Base-by-base conservation (phyloP, 768 basidiomycete genomes). In the Boletus reticuloceps region DNA sequence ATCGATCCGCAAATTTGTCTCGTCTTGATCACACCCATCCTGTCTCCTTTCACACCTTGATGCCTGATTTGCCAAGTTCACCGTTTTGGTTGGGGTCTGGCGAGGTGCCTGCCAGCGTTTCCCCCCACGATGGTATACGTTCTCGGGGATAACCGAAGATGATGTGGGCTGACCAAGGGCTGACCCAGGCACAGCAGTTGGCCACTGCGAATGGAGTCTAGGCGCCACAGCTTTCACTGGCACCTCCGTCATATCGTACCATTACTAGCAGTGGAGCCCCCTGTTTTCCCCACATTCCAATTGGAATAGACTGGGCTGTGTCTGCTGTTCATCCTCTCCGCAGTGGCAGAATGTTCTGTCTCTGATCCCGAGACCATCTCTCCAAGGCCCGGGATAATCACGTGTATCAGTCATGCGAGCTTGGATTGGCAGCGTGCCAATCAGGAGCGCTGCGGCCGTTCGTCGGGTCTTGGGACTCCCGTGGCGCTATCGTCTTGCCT, bases 1-100 rank as follows among this genome's bases (percentile, higher is more conserved):
- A 66, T 63, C 61, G 58, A 63, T 50, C 57, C 60, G 52, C 47
- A 43, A 14, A 32, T 40, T 20, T 42, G 53, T 43, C 20, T 20
- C 20, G 20, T 48, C 54, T 55, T 51, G 50, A 66, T 61, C 54
- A 55, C 56, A 53, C 34, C 8, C 34, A 11, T 14, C 44, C 44
- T 46, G 14, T 38, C 31, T 17, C 32, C 6, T 50, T 54, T 58
- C 53, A 60, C 53, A 47, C n/a, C 20, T 20, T 40, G 49, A 19
- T 25, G 58, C 53, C 51, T 48, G 58, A 53, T 54, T 37, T 52
- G 47, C 40, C 29, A 29, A 14, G 13, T 19, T 37, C 42, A 22
- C 56, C 48, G 8, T 54, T 56, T 66, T 55, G 6, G 50, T 20
- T 12, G 20, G 9, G 11, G 14, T 55, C 34, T 29, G 29, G 41